phyloP scores from a whole-genome alignment of 2,329 filamentous ascomycete genomes.

The Fusarium albidum region DNA sequence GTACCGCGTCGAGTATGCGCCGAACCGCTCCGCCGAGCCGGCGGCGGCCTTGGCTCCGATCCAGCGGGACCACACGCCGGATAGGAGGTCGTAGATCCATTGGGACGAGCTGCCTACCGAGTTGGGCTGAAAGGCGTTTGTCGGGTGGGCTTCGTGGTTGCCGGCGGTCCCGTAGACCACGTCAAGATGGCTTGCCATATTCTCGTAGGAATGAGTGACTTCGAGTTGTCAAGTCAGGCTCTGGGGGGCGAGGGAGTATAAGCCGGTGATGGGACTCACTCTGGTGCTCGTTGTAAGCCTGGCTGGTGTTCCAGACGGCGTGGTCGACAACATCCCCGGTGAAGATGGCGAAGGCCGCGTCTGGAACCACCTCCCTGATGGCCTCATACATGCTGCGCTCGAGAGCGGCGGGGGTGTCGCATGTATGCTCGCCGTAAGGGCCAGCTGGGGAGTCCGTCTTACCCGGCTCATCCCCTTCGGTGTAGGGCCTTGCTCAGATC shows the following conservation, averaged over 20 bases:
- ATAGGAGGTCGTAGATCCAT: slow-evolving; percentile 62
- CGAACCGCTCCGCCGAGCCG: slow-evolving; percentile 49
- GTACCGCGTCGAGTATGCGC: slow-evolving; percentile 58
- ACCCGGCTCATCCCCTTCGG: slow-evolving; percentile 55
- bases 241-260: too few relatives aligned
- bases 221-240: slow-evolving; percentile 6
- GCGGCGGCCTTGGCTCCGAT: slow-evolving; percentile 46
- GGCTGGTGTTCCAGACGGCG: slow-evolving; percentile 56
- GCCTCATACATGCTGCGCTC: slow-evolving; percentile 64
- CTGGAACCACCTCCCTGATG: slow-evolving; percentile 55
- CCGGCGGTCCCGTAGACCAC: slow-evolving; percentile 62
- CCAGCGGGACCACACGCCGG: slow-evolving; percentile 56
- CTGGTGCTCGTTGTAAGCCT: slow-evolving; percentile 42
- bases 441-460: slow-evolving; percentile 59
- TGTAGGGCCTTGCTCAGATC: slow-evolving; percentile 50
- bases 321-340: slow-evolving; percentile 68
- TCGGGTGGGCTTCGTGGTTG: slow-evolving; percentile 64
- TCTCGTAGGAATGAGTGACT: slow-evolving; percentile 56
- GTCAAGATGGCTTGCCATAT: slow-evolving; percentile 53
- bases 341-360: slow-evolving; percentile 64
- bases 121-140: slow-evolving; percentile 58
- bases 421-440: slow-evolving; percentile 60
- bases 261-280: slow-evolving; percentile 35
- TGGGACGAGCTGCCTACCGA: slow-evolving; percentile 51
- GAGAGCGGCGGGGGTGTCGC: slow-evolving; percentile 59